These are phyloP conservation scores for Penicillium pulvis DNA, from an alignment of 495 filamentous ascomycete species.

Conservation along the genomic window DNA sequence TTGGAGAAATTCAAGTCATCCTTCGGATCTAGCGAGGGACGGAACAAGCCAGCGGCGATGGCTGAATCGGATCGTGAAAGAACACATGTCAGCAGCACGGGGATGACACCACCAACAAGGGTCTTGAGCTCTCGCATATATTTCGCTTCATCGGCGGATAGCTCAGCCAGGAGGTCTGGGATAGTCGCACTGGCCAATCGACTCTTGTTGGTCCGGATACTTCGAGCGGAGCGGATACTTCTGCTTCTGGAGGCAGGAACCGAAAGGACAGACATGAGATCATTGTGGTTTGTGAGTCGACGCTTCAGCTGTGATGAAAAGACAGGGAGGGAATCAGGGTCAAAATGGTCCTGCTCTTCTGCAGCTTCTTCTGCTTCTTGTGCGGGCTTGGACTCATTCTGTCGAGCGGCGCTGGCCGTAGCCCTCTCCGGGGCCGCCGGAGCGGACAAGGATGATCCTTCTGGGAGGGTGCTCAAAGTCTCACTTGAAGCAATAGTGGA, in stretches of 20 bases:
- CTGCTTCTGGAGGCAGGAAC: slow-evolving; percentile 64
- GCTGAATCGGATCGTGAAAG: slow-evolving; percentile 70
- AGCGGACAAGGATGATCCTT: slow-evolving; percentile 27
- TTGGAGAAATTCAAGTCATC: slow-evolving; percentile 71
- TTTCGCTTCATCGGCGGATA: slow-evolving; percentile 81
- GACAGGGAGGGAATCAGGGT: slow-evolving; percentile 41
- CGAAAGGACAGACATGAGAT: slow-evolving; percentile 90
- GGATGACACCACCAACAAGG: slow-evolving; percentile 93
- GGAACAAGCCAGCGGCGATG: slow-evolving; percentile 68
- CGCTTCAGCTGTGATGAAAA: slow-evolving; percentile 62
- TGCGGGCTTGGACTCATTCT: background rate
- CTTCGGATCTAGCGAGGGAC: slow-evolving; percentile 49
- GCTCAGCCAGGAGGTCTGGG: slow-evolving; percentile 74
- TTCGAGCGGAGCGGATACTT: slow-evolving; percentile 69
- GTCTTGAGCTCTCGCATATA: slow-evolving; percentile 93
- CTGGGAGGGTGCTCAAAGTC: slow-evolving; percentile 53
- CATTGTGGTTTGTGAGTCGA: slow-evolving; percentile 86
- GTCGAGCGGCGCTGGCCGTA: background rate
- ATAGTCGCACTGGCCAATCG: slow-evolving; percentile 67
- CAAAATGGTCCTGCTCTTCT: slow-evolving; percentile 49
- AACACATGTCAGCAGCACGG: slow-evolving; percentile 85
- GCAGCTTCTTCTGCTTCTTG: slow-evolving; percentile 25
- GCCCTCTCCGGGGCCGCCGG: slow-evolving; percentile 4
- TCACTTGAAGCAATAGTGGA: slow-evolving; percentile 75
- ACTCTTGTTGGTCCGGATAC: slow-evolving; percentile 71